phyloP scores from a whole-genome alignment of 345 rosid genomes.

The Bruguiera sexangula region DNA sequence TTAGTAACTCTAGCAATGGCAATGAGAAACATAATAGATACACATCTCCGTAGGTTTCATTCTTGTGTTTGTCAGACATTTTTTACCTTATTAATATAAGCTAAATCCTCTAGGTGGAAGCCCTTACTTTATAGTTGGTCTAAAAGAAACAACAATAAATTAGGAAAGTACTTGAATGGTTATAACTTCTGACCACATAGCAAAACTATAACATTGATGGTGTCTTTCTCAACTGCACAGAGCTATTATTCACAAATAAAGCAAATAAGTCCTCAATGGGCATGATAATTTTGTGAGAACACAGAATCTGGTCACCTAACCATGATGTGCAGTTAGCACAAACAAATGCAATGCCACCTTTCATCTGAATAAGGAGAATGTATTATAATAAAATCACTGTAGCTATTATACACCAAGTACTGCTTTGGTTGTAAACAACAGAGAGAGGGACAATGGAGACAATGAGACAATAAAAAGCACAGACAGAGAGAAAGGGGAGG shows the following conservation, averaged over 20 bases:
- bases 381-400: not conserved
- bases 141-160: not conserved
- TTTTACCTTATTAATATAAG: too few relatives aligned
- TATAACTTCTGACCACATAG: constrained; percentile 6
- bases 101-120: too few relatives aligned
- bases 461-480: not conserved
- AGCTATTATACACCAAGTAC: not conserved
- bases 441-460: not conserved
- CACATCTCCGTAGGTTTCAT: not conserved
- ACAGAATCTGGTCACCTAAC: not conserved
- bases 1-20: not conserved
- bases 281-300: not conserved
- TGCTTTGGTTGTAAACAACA: not conserved
- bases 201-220: not conserved
- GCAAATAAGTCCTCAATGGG: not conserved
- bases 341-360: not conserved
- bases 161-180: not conserved
- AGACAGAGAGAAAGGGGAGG: not conserved
- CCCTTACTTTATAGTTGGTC: not conserved
- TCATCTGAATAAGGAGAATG: not conserved
- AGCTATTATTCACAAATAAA: not conserved
- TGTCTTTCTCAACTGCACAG: not conserved
- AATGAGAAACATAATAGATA: constrained; percentile 10
- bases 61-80: not conserved
- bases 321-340: not conserved